A percentile compares a stretch with the other conserved stretches of the same genome.
Conservation (phyloP, 2,329 filamentous ascomycete genomes). For the Cladosporium sp. region DNA sequence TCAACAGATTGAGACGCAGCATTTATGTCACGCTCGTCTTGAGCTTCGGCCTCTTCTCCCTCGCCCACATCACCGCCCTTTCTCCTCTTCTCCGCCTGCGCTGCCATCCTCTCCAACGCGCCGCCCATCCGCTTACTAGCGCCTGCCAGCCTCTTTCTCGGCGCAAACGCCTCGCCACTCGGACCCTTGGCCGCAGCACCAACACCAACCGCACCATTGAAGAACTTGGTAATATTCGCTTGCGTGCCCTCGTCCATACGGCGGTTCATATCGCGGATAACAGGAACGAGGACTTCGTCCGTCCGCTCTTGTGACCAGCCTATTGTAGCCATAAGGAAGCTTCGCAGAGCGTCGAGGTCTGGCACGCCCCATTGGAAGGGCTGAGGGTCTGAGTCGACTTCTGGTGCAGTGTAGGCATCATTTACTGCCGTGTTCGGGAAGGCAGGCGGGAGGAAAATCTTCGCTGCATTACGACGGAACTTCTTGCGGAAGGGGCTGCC, state of each 20-base stretch:
- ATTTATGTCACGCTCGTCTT: not conserved
- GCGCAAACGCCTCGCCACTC: constrained; percentile 61
- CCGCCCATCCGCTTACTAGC: constrained; percentile 73
- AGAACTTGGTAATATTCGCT: constrained; percentile 91
- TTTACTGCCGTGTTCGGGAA: constrained; percentile 79
- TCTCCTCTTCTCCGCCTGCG: constrained; percentile 42
- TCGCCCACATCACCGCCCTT: constrained; percentile 11
- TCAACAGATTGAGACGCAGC: not conserved
- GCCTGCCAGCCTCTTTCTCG: constrained; percentile 56
- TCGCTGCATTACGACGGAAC: constrained; percentile 77
- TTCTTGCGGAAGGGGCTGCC: constrained; percentile 71
- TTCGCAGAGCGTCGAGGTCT: constrained; percentile 77
- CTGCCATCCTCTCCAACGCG: constrained; percentile 65
- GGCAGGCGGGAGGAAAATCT: constrained; percentile 75
- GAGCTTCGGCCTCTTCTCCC: constrained; percentile 2
- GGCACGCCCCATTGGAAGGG: constrained; percentile 94
- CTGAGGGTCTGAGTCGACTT: constrained; percentile 75
- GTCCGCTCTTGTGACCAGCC: constrained; percentile 90
- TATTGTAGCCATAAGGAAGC: constrained; percentile 85
- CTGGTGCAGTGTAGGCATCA: constrained; percentile 78
- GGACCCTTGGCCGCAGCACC: constrained; percentile 44
- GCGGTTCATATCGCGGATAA: constrained; percentile 91
- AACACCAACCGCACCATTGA: constrained; percentile 68
- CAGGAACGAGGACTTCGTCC: constrained; percentile 91
- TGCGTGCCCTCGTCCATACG: constrained; percentile 87